phyloP scores from a whole-genome alignment of 305 asterid species.

The Petunia hybrid region DNA sequence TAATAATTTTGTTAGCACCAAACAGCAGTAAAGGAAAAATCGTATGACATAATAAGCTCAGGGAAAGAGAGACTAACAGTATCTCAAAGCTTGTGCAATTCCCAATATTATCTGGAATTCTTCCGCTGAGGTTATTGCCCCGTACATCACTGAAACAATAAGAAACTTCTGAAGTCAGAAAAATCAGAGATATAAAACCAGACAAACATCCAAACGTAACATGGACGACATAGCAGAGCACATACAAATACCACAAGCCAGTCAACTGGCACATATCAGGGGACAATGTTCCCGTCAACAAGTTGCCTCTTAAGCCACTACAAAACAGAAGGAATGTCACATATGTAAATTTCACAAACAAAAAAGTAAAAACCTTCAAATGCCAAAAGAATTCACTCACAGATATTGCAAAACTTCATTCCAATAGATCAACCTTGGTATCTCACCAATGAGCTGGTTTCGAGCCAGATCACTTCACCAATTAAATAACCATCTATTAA shows the following conservation, averaged over 20 bases:
- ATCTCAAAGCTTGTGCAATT: conserved; percentile 98
- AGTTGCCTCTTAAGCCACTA: conserved; percentile 92
- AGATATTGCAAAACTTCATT: conserved; percentile 96
- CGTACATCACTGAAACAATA: conserved; percentile 73
- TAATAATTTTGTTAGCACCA: background rate
- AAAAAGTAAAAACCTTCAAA: background rate
- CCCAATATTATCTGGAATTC: conserved; percentile 89
- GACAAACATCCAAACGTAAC: background rate
- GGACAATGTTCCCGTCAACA: conserved; percentile 80
- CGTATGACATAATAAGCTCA: background rate
- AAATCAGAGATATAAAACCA: background rate
- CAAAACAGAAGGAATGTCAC: conserved; percentile 20
- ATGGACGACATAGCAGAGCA: conserved; percentile 17
- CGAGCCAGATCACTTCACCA: conserved; percentile 86
- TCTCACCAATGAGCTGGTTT: conserved; percentile 92
- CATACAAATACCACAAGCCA: conserved; percentile 99
- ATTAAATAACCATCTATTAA: background rate
- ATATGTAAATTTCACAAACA: background rate
- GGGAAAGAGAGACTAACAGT: conserved; percentile 58
- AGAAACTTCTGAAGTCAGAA: background rate
- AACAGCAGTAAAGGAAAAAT: background rate
- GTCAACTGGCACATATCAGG: conserved; percentile 95
- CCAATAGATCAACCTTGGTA: conserved; percentile 95
- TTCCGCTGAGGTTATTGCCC: conserved; percentile 89
- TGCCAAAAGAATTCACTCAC: conserved; percentile 50